Base-by-base conservation (phyloP, 805 yeast species). In the Wickerhamiella sorbophila region DNA sequence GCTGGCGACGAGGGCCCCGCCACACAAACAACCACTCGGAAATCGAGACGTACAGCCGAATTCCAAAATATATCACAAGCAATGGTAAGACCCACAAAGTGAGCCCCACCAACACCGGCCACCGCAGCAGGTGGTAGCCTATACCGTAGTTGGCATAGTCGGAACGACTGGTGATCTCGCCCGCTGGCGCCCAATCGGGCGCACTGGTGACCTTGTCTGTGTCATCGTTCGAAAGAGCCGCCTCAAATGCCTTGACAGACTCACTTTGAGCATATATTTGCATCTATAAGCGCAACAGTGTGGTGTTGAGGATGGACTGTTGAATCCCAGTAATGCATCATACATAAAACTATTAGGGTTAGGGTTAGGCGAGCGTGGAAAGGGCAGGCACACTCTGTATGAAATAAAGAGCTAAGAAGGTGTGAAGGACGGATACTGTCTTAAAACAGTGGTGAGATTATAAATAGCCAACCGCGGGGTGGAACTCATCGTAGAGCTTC, bases 21-120 rank as follows among this genome's bases (percentile, higher is more conserved):
- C 81, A 76, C 1, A 78, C 70, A 44, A 75, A 58, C 24, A 68
- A 52, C 42, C 70, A 66, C 53, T 81, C 93, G 55, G 71, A 74
- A 2, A 75, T 56, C 1, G 81, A 72, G 26, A 81, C 84, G 49
- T 74, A 73, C 2, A 72, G 50, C 36, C 93, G 60, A 1, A 80
- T 66, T 1, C 66, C 29, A 4, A 72, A 56, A 55, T 81, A 81
- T 0, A 70, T 36, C 0, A 65, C 20, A 20, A 74, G 65, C 10
- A 81, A 60, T 2, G 75, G 44, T 0, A 53, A 31, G 1, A 78
- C 63, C 85, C 87, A 81, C 14, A 61, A 26, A 2, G 70, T 48
- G 1, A 76, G 71, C 15, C 71, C 58, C 0, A 71, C 37, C 41
- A 81, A 60, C 3, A 79, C 57, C 0, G 91, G 93, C 71, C 79